Evolutionary conservation across 441 rosid species (phyloP).

Genomic region (Monsonia emarginata): DNA sequence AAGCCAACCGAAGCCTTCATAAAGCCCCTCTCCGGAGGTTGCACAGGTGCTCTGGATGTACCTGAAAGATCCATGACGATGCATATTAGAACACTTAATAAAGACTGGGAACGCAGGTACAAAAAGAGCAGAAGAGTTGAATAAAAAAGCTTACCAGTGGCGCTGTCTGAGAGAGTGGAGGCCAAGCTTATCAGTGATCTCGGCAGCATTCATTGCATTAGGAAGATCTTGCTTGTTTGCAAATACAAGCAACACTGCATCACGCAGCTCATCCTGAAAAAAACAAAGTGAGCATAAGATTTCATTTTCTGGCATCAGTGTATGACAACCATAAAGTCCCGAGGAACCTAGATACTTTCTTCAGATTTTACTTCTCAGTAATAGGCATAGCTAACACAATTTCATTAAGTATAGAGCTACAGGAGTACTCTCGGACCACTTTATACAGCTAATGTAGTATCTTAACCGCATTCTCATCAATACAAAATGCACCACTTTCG

Average conservation of each 20-base stretch:
- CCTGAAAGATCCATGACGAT: slow-evolving; percentile 12
- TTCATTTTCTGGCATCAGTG: not conserved
- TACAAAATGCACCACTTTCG: not conserved
- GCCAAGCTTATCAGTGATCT: slow-evolving; percentile 24
- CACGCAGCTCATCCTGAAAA: slow-evolving; percentile 22
- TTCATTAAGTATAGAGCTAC: not conserved
- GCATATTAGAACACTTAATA: not conserved
- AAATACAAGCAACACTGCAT: slow-evolving; percentile 25
- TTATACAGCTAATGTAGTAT: not conserved
- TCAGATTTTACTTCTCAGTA: no score
- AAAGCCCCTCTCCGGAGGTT: slow-evolving; percentile 23
- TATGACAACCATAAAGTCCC: not conserved
- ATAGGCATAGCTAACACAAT: not conserved
- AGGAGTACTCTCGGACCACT: not conserved
- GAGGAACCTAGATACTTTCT: no score
- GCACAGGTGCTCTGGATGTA: slow-evolving; percentile 20
- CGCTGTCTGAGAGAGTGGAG: slow-evolving; percentile 25
- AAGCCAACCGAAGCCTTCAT: slow-evolving; percentile 27
- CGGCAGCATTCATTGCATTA: slow-evolving; percentile 20
- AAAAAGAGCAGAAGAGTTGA: no score
- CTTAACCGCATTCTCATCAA: not conserved
- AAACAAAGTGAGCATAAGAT: no score
- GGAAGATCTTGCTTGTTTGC: slow-evolving; percentile 30
- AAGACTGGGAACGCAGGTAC: not conserved
- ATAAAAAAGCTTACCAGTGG: slow-evolving; percentile 15